Evolutionary conservation across 116 monocot genomes (phyloP), one percentile per base, ranked within the genome.

Genomic region (Dioscorea cayenensis): DNA sequence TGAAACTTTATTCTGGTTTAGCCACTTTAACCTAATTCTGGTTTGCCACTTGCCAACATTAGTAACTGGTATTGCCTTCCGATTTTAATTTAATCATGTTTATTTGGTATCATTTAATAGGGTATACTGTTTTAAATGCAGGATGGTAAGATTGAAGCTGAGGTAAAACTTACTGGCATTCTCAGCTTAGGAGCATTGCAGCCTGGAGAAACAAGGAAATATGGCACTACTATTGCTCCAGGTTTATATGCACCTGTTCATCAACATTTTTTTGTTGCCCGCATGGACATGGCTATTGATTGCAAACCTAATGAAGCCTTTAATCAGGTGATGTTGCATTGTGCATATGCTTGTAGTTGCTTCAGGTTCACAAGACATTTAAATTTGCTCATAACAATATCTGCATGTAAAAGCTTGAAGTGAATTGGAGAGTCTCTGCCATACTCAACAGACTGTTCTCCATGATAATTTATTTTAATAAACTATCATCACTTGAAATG

Each of bases 131-230:
- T 55, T 55, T 16, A n/a, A 55, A 55, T 79, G 60, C 79, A 95
- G 95, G 95, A 95, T 81, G 95, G 95, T 14, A 95, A 90, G 80
- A 95, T 95, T 82, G 95, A 95, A 85, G 87, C 95, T 67, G 95
- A 95, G 83, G 92, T 95, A 37, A 95, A 95, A 63, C 84, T 95
- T 21, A 95, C 95, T 67, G 95, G 95, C 64, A 90, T 95, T 77
- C 87, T 95, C 49, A 95, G 95, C 63, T 81, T 95, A 62, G 95
- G 95, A 73, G 92, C 95, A 65, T 64, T 95, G 65, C 79, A 72
- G 38, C 92, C 89, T 66, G 95, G 95, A 16, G 92, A 92, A 79
- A 75, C 83, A 77, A 85, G 95, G 72, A 95, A 95, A 84, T 95
- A 92, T 80, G 95, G 95, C 23, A 95, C 95, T 11, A 95, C 87